A percentile compares a stretch with the other conserved stretches of the same genome.
Conservation (phyloP, 345 rosid genomes). For the Psidium guajava region DNA sequence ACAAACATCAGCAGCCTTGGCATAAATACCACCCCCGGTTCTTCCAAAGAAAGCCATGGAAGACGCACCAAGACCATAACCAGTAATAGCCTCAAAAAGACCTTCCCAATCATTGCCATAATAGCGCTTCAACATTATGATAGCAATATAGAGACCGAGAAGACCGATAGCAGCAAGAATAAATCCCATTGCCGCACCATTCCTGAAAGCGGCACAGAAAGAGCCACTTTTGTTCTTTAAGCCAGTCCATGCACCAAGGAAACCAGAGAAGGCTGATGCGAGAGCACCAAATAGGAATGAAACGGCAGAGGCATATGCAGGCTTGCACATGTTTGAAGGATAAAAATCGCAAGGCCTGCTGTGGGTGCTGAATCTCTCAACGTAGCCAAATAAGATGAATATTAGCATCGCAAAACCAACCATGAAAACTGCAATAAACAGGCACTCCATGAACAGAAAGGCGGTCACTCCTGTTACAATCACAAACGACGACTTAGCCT, state of each 20-base stretch:
- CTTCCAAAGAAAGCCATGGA: slow-evolving; percentile 4
- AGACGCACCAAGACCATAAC: slow-evolving; percentile 4
- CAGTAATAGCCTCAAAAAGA: neutral
- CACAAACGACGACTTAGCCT: neutral
- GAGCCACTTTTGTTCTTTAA: neutral
- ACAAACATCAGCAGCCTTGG: slow-evolving; percentile 1
- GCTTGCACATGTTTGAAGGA: too few relatives aligned
- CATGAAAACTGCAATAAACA: neutral
- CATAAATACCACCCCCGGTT: slow-evolving; percentile 1
- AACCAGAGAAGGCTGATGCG: slow-evolving; percentile 25
- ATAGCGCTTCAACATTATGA: neutral
- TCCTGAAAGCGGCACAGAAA: neutral
- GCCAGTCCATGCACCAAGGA: slow-evolving; percentile 23
- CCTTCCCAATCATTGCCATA: slow-evolving; percentile 3
- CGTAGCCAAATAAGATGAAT: neutral
- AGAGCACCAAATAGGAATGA: slow-evolving; percentile 17
- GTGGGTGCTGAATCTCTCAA: neutral
- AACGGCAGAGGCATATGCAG: neutral
- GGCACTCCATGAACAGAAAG: too few relatives aligned
- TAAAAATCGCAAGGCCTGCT: neutral
- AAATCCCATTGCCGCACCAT: slow-evolving; percentile 1
- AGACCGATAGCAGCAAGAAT: neutral
- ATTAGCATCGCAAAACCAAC: neutral
- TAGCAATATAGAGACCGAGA: neutral
- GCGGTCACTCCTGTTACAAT: neutral